Base-by-base conservation (phyloP, 495 filamentous ascomycete genomes). In the Penicillium odoratum region DNA sequence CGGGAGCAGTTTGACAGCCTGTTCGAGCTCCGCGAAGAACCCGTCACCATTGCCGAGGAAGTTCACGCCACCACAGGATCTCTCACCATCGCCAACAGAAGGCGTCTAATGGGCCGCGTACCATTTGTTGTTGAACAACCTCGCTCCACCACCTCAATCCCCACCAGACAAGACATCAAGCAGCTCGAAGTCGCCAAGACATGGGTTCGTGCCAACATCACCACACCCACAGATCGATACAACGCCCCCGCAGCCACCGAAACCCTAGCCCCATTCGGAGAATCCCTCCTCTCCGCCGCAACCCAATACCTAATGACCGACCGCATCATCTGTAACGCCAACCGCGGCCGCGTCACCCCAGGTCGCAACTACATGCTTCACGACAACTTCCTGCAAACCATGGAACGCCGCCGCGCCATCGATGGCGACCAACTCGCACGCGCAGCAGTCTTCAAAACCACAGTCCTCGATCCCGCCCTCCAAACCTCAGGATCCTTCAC, bases 191-290 rank as follows among this genome's bases (percentile, higher is more conserved):
- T 77, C 10, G 80, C 77, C 40, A 86, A 85, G 62, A 81, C 83
- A n/a, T 87, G 80, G 81, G 72, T 86, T 42, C 81, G 85, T 30
- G 82, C 86, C 21, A 82, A 82, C 42, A 70, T 81, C 38, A 59
- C 83, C 30, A 83, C 85, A 0, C 76, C 80, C 7, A 74, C 80
- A 18, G 69, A 76, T 13, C 71, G 68, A 3, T 88, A 82, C 63
- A 60, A 78, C 28, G 59, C 71, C 1, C 48, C 58, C 7, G 58
- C 73, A 5, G 83, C 83, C 18, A 63, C 70, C 25, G 47, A 67
- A 26, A 78, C 77, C n/a, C 71, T 88, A 7, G 51, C 55, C 3
- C 56, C 53, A 3, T 66, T 87, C 40, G 68, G 74, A 48, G 57
- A 81, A 59, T 64, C 62, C 3, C 56, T 86, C 5, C 72, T 91